Evolutionary conservation across 2,329 filamentous ascomycete species (phyloP).

Genomic region (Pseudohalonectria lignicola): DNA sequence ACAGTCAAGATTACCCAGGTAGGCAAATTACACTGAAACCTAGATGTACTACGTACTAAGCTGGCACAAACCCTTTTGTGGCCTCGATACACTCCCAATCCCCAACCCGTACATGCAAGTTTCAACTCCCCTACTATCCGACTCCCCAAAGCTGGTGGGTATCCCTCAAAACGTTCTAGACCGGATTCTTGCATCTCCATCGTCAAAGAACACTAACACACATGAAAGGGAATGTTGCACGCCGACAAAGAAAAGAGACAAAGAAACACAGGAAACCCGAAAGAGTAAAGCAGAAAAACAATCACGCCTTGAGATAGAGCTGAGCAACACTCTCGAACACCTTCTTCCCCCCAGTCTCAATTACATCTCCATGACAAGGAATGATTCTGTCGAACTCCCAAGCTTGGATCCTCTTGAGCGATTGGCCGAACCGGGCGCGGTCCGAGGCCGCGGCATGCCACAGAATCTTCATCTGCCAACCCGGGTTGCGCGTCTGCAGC

Average conservation of each 20-base stretch:
- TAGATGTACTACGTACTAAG: too few relatives aligned
- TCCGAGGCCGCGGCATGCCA: neutral
- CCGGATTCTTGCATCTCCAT: too few relatives aligned
- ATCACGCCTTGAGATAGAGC: neutral
- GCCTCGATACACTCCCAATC: too few relatives aligned
- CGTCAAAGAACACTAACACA: too few relatives aligned
- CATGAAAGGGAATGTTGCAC: too few relatives aligned
- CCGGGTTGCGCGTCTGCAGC: neutral
- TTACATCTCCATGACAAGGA: neutral
- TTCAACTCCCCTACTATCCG: too few relatives aligned
- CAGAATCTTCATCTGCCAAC: neutral
- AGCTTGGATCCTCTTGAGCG: neutral
- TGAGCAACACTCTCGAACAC: neutral
- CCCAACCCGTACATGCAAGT: too few relatives aligned
- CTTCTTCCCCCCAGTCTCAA: neutral
- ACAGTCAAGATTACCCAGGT: too few relatives aligned
- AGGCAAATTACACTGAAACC: too few relatives aligned
- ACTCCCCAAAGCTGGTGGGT: too few relatives aligned
- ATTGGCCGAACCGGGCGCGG: neutral
- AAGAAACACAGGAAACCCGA: neutral
- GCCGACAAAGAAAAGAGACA: neutral
- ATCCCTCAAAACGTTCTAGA: too few relatives aligned
- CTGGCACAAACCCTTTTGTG: too few relatives aligned
- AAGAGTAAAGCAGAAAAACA: neutral
- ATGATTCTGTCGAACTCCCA: constrained; percentile 1